Evolutionary conservation across 805 yeast genomes (phyloP), one percentile per base, ranked within the genome.

Genomic region (Candida piceae): DNA sequence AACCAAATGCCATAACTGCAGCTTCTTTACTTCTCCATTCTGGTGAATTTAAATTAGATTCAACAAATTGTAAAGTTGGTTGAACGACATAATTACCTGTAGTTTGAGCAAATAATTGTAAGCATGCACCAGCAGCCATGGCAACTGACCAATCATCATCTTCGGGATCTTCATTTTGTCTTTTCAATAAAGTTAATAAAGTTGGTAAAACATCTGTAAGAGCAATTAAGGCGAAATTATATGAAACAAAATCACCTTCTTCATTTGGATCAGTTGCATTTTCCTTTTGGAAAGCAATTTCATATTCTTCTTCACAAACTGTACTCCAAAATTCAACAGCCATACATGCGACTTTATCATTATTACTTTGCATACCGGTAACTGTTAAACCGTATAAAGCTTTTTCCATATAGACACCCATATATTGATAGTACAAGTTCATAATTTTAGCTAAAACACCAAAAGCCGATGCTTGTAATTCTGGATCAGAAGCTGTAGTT

Each of bases 281-380:
- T 32, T 78, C 80, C 46, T 75, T 68, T 55, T 80, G 85, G 41
- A 76, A 62, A 13, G 83, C 76, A 41, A 85, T 78, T 45, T 86
- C 96, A 45, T 84, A 71, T 63, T 93, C 98, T 57, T 84, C 96
- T 66, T 93, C 98, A 67, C 97, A 89, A n/a, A 93, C 93, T n/a
- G 98, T 87, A 41, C 90, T 80, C 98, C 98, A 93, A 60, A 93
- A 90, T 66, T 93, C 98, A 40, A 93, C 93, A 21, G 98, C 97
- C 97, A 90, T 89, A 57, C 97, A 87, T 1, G 96, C 83, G 21
- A 93, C 97, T 51, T 76, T 76, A 52, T 84, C 95, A 63, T 86
- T 83, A 6, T 53, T 48, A 39, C 87, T 80, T 62, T 81, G 81
- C 96, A 93, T 93, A 30, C 97, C 97, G 16, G 80, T 65, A 30